Percentiles rank a stretch among this genome's conserved stretches.
phyloP scores from a whole-genome alignment of 495 filamentous ascomycete species.

The Parathielavia hyrcaniae region DNA sequence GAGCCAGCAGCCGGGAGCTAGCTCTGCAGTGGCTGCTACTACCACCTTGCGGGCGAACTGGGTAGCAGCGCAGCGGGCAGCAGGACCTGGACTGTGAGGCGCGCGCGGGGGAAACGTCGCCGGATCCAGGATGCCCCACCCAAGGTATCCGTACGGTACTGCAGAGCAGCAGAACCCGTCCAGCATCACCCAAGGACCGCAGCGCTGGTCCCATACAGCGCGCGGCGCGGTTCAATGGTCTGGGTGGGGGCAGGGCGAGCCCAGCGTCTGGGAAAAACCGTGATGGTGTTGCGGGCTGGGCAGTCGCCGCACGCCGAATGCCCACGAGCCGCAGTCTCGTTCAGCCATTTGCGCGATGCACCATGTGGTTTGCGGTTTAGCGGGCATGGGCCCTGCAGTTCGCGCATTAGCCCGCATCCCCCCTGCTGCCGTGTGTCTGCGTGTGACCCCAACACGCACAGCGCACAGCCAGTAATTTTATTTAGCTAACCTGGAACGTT shows the following conservation, averaged over 20 bases:
- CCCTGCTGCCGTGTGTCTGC: neutral
- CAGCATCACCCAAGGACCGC: neutral
- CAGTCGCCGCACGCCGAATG: slow-evolving; percentile 21
- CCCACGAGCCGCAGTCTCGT: slow-evolving; percentile 23
- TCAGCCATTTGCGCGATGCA: slow-evolving; percentile 27
- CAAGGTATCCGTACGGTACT: too few relatives aligned
- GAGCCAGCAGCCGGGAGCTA: neutral
- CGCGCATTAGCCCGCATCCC: slow-evolving; percentile 8
- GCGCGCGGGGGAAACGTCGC: neutral
- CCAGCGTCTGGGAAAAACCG: neutral
- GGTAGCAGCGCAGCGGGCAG: too few relatives aligned
- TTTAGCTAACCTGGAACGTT: too few relatives aligned
- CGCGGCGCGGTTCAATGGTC: slow-evolving; percentile 13
- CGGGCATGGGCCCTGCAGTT: neutral
- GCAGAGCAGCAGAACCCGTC: too few relatives aligned
- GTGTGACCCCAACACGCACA: neutral
- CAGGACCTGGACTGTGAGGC: neutral
- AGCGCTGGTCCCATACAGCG: slow-evolving; percentile 7
- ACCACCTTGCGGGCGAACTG: too few relatives aligned
- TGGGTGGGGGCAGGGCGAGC: slow-evolving; percentile 3
- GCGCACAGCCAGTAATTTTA: neutral
- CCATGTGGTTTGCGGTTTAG: slow-evolving; percentile 11
- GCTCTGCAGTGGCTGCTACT: neutral
- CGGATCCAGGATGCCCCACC: neutral
- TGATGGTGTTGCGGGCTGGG: slow-evolving; percentile 14